Conservation (phyloP, 139 green algal genomes). For the Tetratostichococcus sp. region DNA sequence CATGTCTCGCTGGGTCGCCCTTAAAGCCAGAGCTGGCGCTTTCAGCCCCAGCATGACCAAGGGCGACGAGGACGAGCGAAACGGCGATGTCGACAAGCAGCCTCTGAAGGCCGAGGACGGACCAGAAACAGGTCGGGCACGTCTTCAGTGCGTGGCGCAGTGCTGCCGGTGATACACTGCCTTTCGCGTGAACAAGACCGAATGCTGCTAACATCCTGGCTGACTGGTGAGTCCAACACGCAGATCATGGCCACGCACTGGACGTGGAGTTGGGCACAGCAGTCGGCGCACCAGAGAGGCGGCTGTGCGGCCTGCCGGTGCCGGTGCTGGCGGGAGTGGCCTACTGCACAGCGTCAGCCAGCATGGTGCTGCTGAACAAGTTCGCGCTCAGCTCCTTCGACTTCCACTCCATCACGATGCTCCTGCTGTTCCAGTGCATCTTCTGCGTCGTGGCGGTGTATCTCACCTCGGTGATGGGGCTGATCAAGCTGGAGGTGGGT, state of each 20-base stretch:
- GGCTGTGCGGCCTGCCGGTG: conserved; percentile 6
- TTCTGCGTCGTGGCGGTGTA: conserved; percentile 66
- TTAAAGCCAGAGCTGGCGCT: background rate
- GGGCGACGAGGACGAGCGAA: background rate
- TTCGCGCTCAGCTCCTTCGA: conserved; percentile 71
- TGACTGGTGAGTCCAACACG: no score
- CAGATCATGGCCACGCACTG: background rate
- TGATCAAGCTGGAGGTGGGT: conserved; percentile 57
- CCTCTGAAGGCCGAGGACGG: background rate
- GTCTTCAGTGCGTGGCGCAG: no score
- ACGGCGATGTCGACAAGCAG: background rate
- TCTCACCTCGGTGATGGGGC: conserved; percentile 36
- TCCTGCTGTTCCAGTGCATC: conserved; percentile 83
- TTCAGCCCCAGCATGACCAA: background rate
- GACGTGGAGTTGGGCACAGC: background rate
- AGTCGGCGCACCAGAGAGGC: background rate
- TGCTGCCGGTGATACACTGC: no score
- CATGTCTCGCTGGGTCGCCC: background rate
- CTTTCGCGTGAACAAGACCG: no score
- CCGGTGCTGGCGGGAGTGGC: conserved; percentile 6
- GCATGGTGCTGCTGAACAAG: conserved; percentile 80
- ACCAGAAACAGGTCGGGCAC: no score
- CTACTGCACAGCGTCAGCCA: conserved; percentile 30
- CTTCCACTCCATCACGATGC: conserved; percentile 63
- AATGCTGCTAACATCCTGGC: no score